Percentiles rank a stretch among this genome's conserved stretches.
phyloP scores from a whole-genome alignment of 257 asterid genomes.

The Solanum ossicruentum region DNA sequence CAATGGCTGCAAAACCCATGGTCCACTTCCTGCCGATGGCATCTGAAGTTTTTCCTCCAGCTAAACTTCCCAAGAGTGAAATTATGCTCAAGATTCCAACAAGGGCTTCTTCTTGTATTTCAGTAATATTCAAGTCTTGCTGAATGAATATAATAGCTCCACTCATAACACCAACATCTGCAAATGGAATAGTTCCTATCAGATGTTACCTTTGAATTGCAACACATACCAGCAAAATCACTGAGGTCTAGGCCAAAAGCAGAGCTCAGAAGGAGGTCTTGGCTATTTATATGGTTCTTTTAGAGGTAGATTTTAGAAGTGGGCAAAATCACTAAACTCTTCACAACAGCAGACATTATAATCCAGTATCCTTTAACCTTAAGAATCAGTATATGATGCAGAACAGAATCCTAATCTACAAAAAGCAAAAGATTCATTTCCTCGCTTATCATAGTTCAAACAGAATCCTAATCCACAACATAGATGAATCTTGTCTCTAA shows the following conservation, averaged over 20 bases:
- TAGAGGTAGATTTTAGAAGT: background rate
- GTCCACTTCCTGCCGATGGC: constrained; percentile 65
- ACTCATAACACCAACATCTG: constrained; percentile 80
- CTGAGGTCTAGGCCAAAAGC: background rate
- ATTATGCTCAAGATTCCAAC: constrained; percentile 52
- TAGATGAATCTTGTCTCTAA: background rate
- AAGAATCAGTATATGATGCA: background rate
- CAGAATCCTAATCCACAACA: background rate
- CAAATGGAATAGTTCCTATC: background rate
- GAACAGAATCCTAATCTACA: background rate
- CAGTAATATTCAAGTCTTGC: constrained; percentile 44
- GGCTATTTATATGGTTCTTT: background rate
- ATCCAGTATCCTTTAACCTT: background rate
- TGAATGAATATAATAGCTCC: constrained; percentile 56
- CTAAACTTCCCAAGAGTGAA: constrained; percentile 48
- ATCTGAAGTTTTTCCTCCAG: constrained; percentile 55
- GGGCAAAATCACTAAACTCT: background rate
- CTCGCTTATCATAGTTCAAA: background rate
- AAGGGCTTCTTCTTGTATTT: constrained; percentile 46
- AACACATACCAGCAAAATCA: background rate
- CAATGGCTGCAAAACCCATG: constrained; percentile 44
- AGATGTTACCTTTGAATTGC: background rate
- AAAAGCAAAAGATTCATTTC: background rate
- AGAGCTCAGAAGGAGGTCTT: background rate
- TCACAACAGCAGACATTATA: background rate